Conservation (phyloP, 2,329 filamentous ascomycete genomes). For the Tolypocladium endophyticum region DNA sequence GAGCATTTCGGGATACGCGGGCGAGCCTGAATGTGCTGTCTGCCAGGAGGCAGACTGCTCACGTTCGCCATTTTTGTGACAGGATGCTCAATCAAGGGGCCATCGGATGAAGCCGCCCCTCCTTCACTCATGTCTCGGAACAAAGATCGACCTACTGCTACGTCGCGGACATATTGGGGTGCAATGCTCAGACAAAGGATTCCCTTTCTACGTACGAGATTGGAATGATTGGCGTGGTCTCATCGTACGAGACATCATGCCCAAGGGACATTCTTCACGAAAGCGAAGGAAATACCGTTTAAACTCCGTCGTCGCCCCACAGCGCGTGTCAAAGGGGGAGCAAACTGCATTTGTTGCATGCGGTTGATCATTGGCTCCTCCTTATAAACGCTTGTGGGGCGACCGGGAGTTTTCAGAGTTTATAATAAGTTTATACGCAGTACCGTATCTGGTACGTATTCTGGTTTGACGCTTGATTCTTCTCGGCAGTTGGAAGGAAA, state of each 20-base stretch:
- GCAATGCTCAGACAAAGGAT: not conserved
- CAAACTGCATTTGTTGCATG: too few species aligned
- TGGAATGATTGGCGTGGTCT: not conserved
- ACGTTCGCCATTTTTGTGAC: not conserved
- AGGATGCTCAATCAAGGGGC: not conserved
- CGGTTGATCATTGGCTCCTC: too few species aligned
- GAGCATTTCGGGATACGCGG: not conserved
- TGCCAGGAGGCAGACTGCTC: not conserved
- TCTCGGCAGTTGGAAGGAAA: not conserved
- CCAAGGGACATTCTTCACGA: not conserved
- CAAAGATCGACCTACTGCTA: not conserved
- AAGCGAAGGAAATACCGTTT: not conserved
- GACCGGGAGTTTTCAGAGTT: too few species aligned
- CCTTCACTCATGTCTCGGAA: not conserved
- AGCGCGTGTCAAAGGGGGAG: too few species aligned
- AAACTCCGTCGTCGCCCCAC: too few species aligned
- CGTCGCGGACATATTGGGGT: not conserved
- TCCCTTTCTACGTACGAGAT: not conserved
- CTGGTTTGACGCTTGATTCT: not conserved
- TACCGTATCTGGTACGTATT: not conserved
- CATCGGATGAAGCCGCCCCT: not conserved
- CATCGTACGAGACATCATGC: not conserved
- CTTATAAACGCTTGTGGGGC: too few species aligned
- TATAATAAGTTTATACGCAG: too few species aligned
- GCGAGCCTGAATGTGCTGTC: not conserved